phyloP scores from a whole-genome alignment of 768 basidiomycete genomes.

The Tephrocybe sp. region DNA sequence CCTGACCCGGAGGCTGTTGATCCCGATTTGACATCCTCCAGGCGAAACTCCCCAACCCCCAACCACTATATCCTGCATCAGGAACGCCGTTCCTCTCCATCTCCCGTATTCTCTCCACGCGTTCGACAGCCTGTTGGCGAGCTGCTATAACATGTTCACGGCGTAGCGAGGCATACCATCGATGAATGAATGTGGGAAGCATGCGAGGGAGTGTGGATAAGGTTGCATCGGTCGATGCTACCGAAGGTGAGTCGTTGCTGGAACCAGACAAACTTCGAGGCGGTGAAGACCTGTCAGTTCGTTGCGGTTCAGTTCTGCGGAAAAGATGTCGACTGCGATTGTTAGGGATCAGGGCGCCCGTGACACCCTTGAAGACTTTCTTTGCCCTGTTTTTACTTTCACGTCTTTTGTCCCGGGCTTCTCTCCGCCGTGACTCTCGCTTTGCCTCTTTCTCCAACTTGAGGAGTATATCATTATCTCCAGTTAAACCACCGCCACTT shows the following conservation, averaged over 20 bases:
- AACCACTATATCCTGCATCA: constrained; percentile 41
- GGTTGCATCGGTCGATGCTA: constrained; percentile 17
- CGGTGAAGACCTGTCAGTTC: constrained; percentile 1
- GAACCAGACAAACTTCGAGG: constrained; percentile 5
- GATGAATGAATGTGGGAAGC: constrained; percentile 41
- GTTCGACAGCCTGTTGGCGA: constrained; percentile 66
- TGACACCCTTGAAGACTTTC: constrained; percentile 56
- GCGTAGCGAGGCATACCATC: constrained; percentile 59
- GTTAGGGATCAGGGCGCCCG: constrained; percentile 41
- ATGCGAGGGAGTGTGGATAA: constrained; percentile 30
- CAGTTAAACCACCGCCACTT: constrained; percentile 56
- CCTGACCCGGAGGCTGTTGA: constrained; percentile 12
- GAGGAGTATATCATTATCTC: constrained; percentile 62
- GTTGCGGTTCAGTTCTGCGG: background rate
- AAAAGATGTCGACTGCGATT: background rate
- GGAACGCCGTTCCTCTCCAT: constrained; percentile 39
- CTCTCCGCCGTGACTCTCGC: constrained; percentile 43
- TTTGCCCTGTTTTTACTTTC: constrained; percentile 52
- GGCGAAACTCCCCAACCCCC: constrained; percentile 74
- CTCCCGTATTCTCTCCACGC: constrained; percentile 62
- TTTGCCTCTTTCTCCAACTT: constrained; percentile 53
- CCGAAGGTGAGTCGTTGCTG: constrained; percentile 9
- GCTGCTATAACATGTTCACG: constrained; percentile 72
- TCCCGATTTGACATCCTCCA: constrained; percentile 26
- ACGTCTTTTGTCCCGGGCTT: constrained; percentile 44